Evolutionary conservation across 1,139 yeast species (phyloP), one percentile per base, ranked within the genome.

Genomic region (Geotrichum fermentans): DNA sequence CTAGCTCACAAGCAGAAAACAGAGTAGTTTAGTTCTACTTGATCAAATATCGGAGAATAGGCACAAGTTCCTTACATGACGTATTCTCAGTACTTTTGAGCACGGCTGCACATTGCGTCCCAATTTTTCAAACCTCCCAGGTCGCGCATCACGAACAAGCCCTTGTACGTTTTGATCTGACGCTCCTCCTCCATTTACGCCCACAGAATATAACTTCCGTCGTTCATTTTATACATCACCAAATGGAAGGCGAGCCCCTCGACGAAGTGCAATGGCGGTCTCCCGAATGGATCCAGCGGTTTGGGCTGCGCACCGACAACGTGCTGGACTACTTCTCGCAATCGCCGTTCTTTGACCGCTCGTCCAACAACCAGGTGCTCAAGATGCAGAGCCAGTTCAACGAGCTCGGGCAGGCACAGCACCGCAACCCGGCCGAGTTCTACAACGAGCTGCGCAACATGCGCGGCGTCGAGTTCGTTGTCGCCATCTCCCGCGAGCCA

Each of bases 241-340:
- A n/a, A 37, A 48, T 48, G 51, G 47, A 48, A 39, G 34, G 41
- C 8, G 50, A 45, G n/a, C 54, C 52, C 22, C 60, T 88, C 43
- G 97, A 90, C 63, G 97, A 92, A 63, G 75, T 92, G 45, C 97
- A 90, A 66, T 92, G 98, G 98, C 80, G 90, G 57, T 84, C 94
- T 5, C 98, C 98, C 0, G 98, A 92, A 66, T 92, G 96, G 90
- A 88, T 92, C 56, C 96, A 88, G 64, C 79, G 82, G 52, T 79
- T 83, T 62, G 66, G 96, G 0, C 76, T 92, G 22, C 77, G 89
- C 47, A 84, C 95, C 0, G 95, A 83, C 49, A 92, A 90, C 62
- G 96, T 92, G 1, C 74, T 92, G 17, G 98, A 92, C 55, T 92
- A 92, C 67, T 89, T 94, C 64, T 74, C 96, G 3, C 86, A 87